Evolutionary conservation across 2,329 filamentous ascomycete genomes (phyloP).

Genomic region (Beauveria asiatica): DNA sequence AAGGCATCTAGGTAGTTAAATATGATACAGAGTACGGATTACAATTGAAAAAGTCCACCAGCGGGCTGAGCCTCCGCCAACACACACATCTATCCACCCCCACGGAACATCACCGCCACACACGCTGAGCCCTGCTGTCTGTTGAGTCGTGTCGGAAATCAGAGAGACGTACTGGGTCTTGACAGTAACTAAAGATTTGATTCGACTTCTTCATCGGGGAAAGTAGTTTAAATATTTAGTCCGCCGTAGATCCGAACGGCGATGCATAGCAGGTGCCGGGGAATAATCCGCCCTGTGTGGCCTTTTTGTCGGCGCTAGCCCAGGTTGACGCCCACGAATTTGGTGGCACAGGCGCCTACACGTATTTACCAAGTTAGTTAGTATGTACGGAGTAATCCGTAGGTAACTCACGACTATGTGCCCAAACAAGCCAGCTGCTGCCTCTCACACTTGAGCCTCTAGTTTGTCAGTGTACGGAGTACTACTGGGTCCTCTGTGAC

Average conservation of each 20-base stretch:
- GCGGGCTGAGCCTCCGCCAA: background rate
- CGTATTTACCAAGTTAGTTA: too few relatives aligned
- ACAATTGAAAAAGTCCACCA: background rate
- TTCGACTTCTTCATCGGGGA: background rate
- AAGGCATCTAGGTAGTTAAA: background rate
- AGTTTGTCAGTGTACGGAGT: background rate
- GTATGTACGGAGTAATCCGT: too few relatives aligned
- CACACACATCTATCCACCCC: background rate
- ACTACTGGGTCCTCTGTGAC: background rate
- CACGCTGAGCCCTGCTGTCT: background rate
- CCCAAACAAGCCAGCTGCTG: background rate
- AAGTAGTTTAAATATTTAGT: too few relatives aligned
- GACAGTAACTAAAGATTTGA: too few relatives aligned
- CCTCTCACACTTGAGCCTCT: background rate
- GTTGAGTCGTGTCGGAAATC: too few relatives aligned
- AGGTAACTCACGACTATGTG: background rate
- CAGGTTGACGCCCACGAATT: too few relatives aligned
- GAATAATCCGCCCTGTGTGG: background rate
- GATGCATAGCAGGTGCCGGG: background rate
- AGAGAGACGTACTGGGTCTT: too few relatives aligned
- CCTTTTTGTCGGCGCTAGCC: background rate
- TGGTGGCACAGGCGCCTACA: background rate
- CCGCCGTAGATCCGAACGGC: background rate
- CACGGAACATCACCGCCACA: background rate
- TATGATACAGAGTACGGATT: background rate